Percentiles rank a stretch among this genome's conserved stretches.
Conservation (phyloP, 2,329 filamentous ascomycete species). For the Canariomyces notabilis region DNA sequence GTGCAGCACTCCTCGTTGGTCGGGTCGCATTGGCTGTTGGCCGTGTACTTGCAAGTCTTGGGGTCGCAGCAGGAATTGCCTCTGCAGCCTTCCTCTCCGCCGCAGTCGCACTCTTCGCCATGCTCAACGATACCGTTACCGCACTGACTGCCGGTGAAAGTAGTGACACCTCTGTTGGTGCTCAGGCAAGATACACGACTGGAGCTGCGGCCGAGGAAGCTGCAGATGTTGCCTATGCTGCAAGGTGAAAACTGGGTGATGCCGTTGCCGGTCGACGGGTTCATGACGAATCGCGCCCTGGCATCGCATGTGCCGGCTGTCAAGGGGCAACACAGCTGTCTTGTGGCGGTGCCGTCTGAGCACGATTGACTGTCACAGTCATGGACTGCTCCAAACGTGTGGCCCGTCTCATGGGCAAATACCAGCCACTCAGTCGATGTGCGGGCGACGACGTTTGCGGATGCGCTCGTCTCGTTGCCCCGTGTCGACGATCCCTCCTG, state of each 20-base stretch:
- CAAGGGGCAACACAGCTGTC: constrained; percentile 72
- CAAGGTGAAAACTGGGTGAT: constrained; percentile 83
- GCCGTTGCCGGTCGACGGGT: constrained; percentile 71
- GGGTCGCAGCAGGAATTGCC: constrained; percentile 79
- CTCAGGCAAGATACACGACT: constrained; percentile 73
- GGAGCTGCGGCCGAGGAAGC: constrained; percentile 70
- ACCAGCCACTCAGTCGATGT: constrained; percentile 90
- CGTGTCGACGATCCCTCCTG: constrained; percentile 52
- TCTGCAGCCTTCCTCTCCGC: constrained; percentile 66
- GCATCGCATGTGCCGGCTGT: constrained; percentile 66
- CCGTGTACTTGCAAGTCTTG: constrained; percentile 77
- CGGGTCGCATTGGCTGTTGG: constrained; percentile 71
- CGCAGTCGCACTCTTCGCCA: constrained; percentile 95
- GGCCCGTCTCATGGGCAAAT: constrained; percentile 88
- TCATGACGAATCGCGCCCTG: constrained; percentile 83
- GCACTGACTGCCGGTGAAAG: constrained; percentile 78
- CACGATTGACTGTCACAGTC: constrained; percentile 76
- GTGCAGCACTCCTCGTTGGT: constrained; percentile 80
- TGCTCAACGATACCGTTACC: constrained; percentile 95
- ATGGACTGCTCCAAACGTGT: constrained; percentile 94
- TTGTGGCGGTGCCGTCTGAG: constrained; percentile 47
- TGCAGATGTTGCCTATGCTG: constrained; percentile 89
- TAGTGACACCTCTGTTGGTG: constrained; percentile 79
- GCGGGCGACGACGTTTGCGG: constrained; percentile 83
- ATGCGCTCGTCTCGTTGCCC: constrained; percentile 67